These are phyloP conservation scores for Myxozyma mucilagina DNA, from an alignment of 805 yeast species.

Conservation along the genomic window DNA sequence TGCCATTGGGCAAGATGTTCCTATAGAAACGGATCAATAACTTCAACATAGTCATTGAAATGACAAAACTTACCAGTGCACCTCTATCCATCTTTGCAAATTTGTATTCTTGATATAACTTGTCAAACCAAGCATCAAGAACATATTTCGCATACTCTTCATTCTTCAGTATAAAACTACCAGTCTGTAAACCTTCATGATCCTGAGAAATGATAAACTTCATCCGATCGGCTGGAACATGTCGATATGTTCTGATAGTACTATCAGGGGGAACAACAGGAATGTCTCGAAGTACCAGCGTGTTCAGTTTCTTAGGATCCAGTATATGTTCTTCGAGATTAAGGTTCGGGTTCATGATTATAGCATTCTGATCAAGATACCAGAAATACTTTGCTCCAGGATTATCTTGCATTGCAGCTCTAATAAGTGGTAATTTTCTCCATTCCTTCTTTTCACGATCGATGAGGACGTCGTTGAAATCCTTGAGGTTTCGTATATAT, in stretches of 20 bases:
- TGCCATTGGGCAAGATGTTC: constrained; percentile 91
- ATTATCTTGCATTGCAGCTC: constrained; percentile 92
- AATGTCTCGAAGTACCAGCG: constrained; percentile 64
- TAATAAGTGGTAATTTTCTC: constrained; percentile 62
- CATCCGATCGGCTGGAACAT: constrained; percentile 54
- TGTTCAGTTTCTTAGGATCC: constrained; percentile 59
- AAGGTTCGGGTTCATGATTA: constrained; percentile 69
- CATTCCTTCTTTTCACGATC: constrained; percentile 45
- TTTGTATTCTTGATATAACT: constrained; percentile 64
- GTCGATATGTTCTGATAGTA: constrained; percentile 65
- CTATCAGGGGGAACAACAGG: constrained; percentile 74
- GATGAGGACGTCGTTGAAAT: constrained; percentile 48
- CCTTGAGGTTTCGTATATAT: constrained; percentile 82
- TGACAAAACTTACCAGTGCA: constrained; percentile 53
- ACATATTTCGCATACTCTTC: constrained; percentile 64
- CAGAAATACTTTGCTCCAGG: constrained; percentile 90
- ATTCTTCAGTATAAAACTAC: constrained; percentile 71
- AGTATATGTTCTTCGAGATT: constrained; percentile 62
- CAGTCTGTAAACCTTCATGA: constrained; percentile 59
- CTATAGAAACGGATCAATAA: background rate
- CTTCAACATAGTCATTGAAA: background rate
- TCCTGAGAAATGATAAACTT: constrained; percentile 70
- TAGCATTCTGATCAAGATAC: constrained; percentile 71
- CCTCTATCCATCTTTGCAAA: constrained; percentile 54
- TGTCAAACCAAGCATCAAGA: constrained; percentile 79